Base-by-base conservation (phyloP, 1,284 basidiomycete genomes). In the Chalciporus sp. region DNA sequence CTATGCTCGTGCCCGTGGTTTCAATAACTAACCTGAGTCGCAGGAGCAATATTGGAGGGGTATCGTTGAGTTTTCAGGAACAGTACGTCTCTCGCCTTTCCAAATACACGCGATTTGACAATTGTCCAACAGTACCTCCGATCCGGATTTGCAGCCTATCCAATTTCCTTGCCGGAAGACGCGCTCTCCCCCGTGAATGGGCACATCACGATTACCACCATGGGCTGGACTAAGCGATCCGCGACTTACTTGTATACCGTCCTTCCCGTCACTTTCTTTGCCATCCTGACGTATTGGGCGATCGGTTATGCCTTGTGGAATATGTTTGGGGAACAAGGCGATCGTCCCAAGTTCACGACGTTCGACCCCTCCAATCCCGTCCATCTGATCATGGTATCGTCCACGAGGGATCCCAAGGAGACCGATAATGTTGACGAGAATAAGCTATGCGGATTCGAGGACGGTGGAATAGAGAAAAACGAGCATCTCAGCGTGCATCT, bases 41-140 rank as follows among this genome's bases (percentile, higher is more conserved):
- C 35, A 58, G 57, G 51, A 49, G 1, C 9, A 58, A 5, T 58
- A 58, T 7, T 58, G 57, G 57, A 52, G 47, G 11, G 57, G 57
- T 29, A 45, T 59, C 14, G 42, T 55, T 16, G 57, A 55, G 10
- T 51, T 58, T 29, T 45, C 52, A 1, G 51, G 47, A 14, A 55
- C 52, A 3, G 57, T 58, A 27, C 12, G 49, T 19, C 14, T 17
- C 7, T 37, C 35, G 7, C 16, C 16, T 37, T n/a, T 16, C 35
- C 2, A 9, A 16, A 10, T 16, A 37, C 35, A 10, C 35, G 4
- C n/a, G 35, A 4, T 2, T n/a, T 37, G 35, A 37, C n/a, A n/a
- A n/a, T 6, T 6, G 9, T 37, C 19, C 9, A 3, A 14, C 26
- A 54, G 52, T 54, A 52, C 27, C 42, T 54, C 23, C 52, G 52